Base-by-base conservation (phyloP, 345 rosid species). In the Salix suchowensis region DNA sequence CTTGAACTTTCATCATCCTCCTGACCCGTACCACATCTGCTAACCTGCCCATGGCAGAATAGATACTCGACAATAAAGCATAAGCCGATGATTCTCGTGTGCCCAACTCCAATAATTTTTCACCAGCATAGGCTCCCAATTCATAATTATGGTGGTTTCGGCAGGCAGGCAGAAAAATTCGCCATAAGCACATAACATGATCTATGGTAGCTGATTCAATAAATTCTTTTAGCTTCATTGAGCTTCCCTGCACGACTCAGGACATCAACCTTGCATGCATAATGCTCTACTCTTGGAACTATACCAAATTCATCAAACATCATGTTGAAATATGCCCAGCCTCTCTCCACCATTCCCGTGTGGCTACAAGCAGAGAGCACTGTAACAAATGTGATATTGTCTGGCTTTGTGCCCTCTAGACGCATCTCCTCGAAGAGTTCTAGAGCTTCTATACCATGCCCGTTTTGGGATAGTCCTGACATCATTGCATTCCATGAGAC, bases 91-190 rank as follows among this genome's bases (percentile, higher is more conserved):
- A 90, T 79, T 91, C 96, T 79, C 79, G 81, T 15, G 94, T 90
- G 19, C 92, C 92, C 73, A 91, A 79, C 30, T 81, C 91, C 87
- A 91, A 85, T 36, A 91, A 80, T 76, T 88, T 91, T 87, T 91
- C 96, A 34, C 94, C 96, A 13, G 94, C 92, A 74, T 86, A 82
- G 30, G 90, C 92, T 67, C 96, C 96, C 73, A 91, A 74, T 44
- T 89, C 91, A 58, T 83, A 89, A 28, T 78, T 84, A 64, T 83
- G 90, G 74, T 88, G 72, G 88, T 90, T 91, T 67, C 82, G 75
- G 67, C 92, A 91, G n/a, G 92, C 94, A 54, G 92, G 82, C 74
- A 91, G 79, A 36, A 89, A 76, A 79, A 89, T 88, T 39, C 90
- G 77, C 96, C 96, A 91, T 54, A 91, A 84, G 79, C 87, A 87